Evolutionary conservation across 1,284 basidiomycete species (phyloP).

Genomic region (Ustanciosporium gigantosporum): DNA sequence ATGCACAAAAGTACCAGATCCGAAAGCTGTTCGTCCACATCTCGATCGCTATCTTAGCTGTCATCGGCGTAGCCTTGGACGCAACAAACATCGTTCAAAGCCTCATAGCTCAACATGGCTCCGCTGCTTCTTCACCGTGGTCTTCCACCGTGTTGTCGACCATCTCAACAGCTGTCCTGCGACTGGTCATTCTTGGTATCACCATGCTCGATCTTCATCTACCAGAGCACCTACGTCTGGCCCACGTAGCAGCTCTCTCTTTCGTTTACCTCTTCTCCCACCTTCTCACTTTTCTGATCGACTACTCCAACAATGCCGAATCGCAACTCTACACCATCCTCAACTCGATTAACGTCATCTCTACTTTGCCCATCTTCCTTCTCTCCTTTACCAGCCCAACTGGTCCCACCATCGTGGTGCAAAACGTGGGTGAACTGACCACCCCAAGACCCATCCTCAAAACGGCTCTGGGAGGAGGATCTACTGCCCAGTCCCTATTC

Average conservation of each 20-base stretch:
- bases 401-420: slow-evolving; percentile 6
- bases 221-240: slow-evolving; percentile 3
- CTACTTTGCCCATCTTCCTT: neutral
- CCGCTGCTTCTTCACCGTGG: too few species aligned
- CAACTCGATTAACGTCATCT: slow-evolving; percentile 1
- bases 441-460: neutral
- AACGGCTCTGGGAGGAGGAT: slow-evolving; percentile 13
- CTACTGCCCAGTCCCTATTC: slow-evolving; percentile 3
- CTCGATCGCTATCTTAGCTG: slow-evolving; percentile 6
- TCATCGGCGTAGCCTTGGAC: slow-evolving; percentile 17
- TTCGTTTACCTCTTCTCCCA: slow-evolving; percentile 7
- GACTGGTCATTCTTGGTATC: slow-evolving; percentile 9
- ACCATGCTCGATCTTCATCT: slow-evolving; percentile 18
- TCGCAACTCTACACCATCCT: neutral
- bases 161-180: slow-evolving; percentile 7
- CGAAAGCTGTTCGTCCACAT: slow-evolving; percentile 7
- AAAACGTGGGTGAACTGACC: neutral
- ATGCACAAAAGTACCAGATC: slow-evolving; percentile 3
- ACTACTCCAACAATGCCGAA: slow-evolving; percentile 1
- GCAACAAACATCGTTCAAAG: slow-evolving; percentile 8
- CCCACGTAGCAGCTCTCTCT: slow-evolving; percentile 3
- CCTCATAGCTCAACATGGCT: neutral
- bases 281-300: slow-evolving; percentile 7
- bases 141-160: slow-evolving; percentile 2
- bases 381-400: slow-evolving; percentile 6